phyloP scores from a whole-genome alignment of 768 basidiomycete genomes.

The Sporobolomyces phaffii region DNA sequence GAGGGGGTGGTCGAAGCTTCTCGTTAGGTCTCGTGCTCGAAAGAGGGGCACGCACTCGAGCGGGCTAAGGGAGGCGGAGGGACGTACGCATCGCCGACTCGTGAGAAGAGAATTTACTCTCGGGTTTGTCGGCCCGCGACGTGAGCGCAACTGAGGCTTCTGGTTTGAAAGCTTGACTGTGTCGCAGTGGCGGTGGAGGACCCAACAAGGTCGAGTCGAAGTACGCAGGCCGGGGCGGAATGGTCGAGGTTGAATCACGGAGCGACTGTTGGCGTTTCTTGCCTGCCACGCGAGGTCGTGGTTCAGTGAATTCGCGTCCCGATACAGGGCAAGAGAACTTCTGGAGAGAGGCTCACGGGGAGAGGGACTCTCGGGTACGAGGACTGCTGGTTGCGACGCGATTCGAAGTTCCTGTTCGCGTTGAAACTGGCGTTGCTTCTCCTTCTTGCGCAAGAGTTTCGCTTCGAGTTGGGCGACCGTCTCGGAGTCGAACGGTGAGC shows the following conservation, averaged over 20 bases:
- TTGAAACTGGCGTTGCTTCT: not conserved
- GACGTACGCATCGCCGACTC: conserved; percentile 27
- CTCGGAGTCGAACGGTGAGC: not conserved
- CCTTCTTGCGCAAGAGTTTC: not conserved
- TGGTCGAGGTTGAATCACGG: conserved; percentile 6
- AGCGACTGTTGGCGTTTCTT: conserved; percentile 27
- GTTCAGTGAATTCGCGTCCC: no score
- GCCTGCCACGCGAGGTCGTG: no score
- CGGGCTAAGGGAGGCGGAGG: not conserved
- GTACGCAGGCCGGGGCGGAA: not conserved
- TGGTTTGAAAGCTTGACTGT: not conserved
- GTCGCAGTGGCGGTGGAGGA: not conserved
- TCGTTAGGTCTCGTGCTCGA: not conserved
- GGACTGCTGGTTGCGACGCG: not conserved
- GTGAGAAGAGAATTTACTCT: conserved; percentile 17
- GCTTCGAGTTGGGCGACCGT: conserved; percentile 2
- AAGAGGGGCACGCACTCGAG: no score
- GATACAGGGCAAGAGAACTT: no score
- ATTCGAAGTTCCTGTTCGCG: not conserved
- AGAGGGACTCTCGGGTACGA: conserved; percentile 22
- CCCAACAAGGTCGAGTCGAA: not conserved
- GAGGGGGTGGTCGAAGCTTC: no score
- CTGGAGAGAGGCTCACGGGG: conserved; percentile 6
- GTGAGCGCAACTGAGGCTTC: conserved; percentile 1
- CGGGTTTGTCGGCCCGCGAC: not conserved